These are phyloP conservation scores for Nelumbo lutea DNA, from an alignment of 164 flowering plant genomes.

Conservation along the genomic window DNA sequence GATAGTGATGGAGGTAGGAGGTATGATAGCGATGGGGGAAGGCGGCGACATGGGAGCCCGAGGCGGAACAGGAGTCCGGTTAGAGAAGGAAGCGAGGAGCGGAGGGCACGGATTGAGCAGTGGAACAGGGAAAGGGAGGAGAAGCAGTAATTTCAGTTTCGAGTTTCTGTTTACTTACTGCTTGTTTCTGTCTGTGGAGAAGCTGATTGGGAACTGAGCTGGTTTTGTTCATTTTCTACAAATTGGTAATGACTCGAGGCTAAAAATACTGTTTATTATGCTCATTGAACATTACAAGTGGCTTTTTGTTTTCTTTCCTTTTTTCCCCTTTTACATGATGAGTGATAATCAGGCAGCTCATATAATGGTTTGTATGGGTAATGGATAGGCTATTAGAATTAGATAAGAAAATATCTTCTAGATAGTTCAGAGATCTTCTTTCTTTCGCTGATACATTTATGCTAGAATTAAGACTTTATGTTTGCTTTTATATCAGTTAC, in stretches of 20 bases:
- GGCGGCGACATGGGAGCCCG: constrained; percentile 10
- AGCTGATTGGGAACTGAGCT: not conserved
- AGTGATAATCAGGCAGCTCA: not conserved
- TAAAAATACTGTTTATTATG: not conserved
- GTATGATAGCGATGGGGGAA: constrained; percentile 8
- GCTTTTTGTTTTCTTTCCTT: not conserved
- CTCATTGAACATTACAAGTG: not conserved
- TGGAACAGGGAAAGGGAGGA: constrained; percentile 56
- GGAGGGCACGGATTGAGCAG: constrained; percentile 39
- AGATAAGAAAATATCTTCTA: not conserved
- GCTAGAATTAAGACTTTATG: not conserved
- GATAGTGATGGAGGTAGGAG: constrained; percentile 16
- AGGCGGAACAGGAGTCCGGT: constrained; percentile 34
- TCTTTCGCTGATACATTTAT: not conserved
- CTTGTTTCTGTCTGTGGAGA: not conserved
- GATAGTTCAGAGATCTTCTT: not conserved
- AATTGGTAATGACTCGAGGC: not conserved
- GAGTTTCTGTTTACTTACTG: not conserved
- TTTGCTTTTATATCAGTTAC: not conserved
- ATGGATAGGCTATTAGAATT: not conserved
- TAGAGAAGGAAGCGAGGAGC: constrained; percentile 53
- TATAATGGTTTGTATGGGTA: not conserved
- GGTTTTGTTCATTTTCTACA: not conserved
- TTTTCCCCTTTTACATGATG: not conserved
- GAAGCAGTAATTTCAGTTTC: constrained; percentile 11